Evolutionary conservation across 805 yeast species (phyloP).

Genomic region (Helenozyma baotianmanensis): DNA sequence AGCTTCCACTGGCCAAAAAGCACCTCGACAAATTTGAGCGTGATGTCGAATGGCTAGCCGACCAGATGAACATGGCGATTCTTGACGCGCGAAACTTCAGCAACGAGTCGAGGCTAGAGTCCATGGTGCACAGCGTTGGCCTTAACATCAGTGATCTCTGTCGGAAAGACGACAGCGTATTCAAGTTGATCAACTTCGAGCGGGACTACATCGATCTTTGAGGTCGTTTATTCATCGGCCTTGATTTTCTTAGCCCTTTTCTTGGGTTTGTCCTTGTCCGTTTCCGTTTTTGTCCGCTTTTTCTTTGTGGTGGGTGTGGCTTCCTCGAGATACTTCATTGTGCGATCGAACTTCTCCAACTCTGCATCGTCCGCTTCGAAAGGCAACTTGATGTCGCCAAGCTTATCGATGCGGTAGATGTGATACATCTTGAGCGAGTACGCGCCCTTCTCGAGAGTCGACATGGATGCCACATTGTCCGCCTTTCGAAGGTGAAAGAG

Average conservation of each 20-base stretch:
- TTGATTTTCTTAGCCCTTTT: neutral
- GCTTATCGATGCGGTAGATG: constrained; percentile 19
- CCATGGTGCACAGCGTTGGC: constrained; percentile 26
- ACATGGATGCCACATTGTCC: neutral
- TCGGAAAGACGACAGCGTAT: constrained; percentile 28
- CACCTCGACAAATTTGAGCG: constrained; percentile 21
- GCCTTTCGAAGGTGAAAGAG: constrained; percentile 3
- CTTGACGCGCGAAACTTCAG: constrained; percentile 23
- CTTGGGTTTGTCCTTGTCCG: neutral
- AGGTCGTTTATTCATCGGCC: too few relatives aligned
- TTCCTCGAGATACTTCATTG: too few relatives aligned
- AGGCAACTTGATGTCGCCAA: constrained; percentile 21
- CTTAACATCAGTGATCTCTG: constrained; percentile 27
- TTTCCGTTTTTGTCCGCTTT: too few relatives aligned
- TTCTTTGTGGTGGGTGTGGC: too few relatives aligned
- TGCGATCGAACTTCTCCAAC: constrained; percentile 6
- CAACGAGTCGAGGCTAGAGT: constrained; percentile 27
- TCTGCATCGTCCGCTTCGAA: constrained; percentile 14
- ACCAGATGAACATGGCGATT: constrained; percentile 19
- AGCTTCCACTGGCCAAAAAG: constrained; percentile 7
- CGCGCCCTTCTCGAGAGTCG: constrained; percentile 28
- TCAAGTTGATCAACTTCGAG: constrained; percentile 34
- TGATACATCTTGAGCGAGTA: constrained; percentile 35
- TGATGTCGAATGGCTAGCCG: constrained; percentile 17
- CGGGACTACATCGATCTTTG: constrained; percentile 29